phyloP scores from a whole-genome alignment of 495 filamentous ascomycete genomes.

The Parathielavia appendiculata region DNA sequence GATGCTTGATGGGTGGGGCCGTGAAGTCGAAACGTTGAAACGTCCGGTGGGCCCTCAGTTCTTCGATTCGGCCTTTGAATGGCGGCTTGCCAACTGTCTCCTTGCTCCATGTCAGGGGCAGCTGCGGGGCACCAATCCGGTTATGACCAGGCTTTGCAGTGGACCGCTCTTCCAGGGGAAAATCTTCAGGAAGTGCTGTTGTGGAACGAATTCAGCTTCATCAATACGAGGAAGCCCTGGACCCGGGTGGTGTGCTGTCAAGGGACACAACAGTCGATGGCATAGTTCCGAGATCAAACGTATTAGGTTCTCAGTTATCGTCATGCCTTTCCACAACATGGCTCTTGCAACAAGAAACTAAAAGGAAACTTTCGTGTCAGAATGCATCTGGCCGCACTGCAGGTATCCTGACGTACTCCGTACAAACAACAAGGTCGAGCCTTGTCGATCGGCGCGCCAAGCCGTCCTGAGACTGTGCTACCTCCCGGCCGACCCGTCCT shows the following conservation, averaged over 20 bases:
- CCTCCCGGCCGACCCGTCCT: conserved; percentile 12
- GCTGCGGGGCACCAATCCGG: too few relatives aligned
- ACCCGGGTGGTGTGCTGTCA: neutral
- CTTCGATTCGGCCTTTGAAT: too few relatives aligned
- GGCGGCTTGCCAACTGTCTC: neutral
- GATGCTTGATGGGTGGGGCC: neutral
- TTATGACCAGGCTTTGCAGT: too few relatives aligned
- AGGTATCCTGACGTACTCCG: too few relatives aligned
- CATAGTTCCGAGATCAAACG: neutral
- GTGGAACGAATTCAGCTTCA: too few relatives aligned
- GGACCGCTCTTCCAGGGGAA: too few relatives aligned
- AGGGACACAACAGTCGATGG: neutral
- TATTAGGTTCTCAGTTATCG: neutral
- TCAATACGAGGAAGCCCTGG: neutral
- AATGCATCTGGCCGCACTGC: neutral
- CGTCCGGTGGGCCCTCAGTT: neutral
- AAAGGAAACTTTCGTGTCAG: neutral
- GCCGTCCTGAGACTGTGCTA: conserved; percentile 8
- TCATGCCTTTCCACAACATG: neutral
- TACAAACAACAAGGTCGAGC: neutral
- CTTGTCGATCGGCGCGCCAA: conserved; percentile 11
- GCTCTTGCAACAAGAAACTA: neutral
- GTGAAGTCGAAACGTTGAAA: neutral
- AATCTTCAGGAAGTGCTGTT: too few relatives aligned
- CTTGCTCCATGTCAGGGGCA: neutral